These are phyloP conservation scores for Acrocalymma vagum DNA, from an alignment of 2,329 filamentous ascomycete genomes.

Conservation along the genomic window DNA sequence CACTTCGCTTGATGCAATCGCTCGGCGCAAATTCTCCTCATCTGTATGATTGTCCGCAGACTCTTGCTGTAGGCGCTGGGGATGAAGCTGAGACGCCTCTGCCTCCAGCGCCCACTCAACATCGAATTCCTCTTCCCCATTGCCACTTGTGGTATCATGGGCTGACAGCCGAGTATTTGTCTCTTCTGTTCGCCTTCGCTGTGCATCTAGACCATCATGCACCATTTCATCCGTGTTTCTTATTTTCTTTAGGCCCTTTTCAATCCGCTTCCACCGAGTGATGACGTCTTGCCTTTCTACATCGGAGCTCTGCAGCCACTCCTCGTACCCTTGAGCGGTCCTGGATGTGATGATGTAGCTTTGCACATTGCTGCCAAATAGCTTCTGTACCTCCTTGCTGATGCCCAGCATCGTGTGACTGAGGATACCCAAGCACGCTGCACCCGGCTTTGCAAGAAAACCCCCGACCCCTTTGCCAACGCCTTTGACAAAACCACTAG, in stretches of 20 bases:
- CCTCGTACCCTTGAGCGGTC: constrained; percentile 26
- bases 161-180: constrained; percentile 34
- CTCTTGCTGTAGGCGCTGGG: constrained; percentile 43
- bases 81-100: constrained; percentile 1
- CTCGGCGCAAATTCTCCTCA: constrained; percentile 23
- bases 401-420: constrained; percentile 25
- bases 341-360: constrained; percentile 22
- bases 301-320: constrained; percentile 24
- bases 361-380: constrained; percentile 16
- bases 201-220: constrained; percentile 36
- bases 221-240: constrained; percentile 20
- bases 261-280: constrained; percentile 18
- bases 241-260: constrained; percentile 18
- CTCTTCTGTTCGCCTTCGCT: constrained; percentile 36
- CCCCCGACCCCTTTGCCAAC: constrained; percentile 35
- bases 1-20: constrained; percentile 21
- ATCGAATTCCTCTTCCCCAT: neutral
- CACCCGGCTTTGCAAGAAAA: constrained; percentile 29
- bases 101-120: constrained; percentile 2
- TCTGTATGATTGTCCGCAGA: constrained; percentile 1
- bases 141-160: neutral
- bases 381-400: constrained; percentile 24
- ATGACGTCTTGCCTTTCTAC: constrained; percentile 23
- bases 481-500: constrained; percentile 31
- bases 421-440: constrained; percentile 22